Evolutionary conservation across 1,139 yeast genomes (phyloP).

Genomic region (Hemisphaericaspora xylanilytica): DNA sequence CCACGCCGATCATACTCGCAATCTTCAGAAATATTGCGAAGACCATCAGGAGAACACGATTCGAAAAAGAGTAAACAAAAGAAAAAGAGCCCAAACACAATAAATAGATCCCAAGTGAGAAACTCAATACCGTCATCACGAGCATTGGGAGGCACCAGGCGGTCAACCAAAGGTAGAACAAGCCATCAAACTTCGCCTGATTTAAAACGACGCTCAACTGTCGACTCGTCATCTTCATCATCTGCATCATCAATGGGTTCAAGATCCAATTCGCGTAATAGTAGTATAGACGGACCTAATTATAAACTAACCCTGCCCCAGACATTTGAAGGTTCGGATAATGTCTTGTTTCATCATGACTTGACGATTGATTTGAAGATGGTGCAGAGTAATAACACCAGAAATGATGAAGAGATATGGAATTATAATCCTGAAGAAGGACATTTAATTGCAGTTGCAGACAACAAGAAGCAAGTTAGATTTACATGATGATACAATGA

Average conservation of each 20-base stretch:
- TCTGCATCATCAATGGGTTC: not conserved
- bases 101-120: constrained; percentile 5
- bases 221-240: too few species aligned
- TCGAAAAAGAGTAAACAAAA: not conserved
- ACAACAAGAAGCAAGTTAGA: constrained; percentile 6
- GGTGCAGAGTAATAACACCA: not conserved
- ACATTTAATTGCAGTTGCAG: constrained; percentile 4
- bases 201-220: too few species aligned
- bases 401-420: constrained; percentile 10
- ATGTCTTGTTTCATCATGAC: constrained; percentile 8
- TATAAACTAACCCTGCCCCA: constrained; percentile 4
- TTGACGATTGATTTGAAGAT: constrained; percentile 9
- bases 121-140: constrained; percentile 5
- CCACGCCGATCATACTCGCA: constrained; percentile 1
- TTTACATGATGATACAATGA: too few species aligned
- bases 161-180: not conserved
- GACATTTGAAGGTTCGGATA: constrained; percentile 4
- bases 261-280: constrained; percentile 1
- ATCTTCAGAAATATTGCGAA: not conserved
- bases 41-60: not conserved
- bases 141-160: constrained; percentile 1
- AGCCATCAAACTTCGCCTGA: too few species aligned
- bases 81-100: constrained; percentile 4
- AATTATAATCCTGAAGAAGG: constrained; percentile 14
- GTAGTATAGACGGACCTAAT: not conserved